Base-by-base conservation (phyloP, 495 filamentous ascomycete species). In the Oidiodendron maius region DNA sequence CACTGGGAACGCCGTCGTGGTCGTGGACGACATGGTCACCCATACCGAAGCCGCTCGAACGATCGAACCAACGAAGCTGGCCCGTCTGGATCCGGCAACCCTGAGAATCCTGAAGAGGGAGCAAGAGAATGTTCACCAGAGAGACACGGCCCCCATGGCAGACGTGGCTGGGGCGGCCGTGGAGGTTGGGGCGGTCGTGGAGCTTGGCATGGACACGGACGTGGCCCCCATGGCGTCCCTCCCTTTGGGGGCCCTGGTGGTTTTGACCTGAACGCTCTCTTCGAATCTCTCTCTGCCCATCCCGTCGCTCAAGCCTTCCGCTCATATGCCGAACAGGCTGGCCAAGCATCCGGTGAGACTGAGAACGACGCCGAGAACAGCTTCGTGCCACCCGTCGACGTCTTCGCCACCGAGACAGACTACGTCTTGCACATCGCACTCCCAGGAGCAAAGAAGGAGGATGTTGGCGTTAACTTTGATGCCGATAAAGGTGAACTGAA, bases 391-490 rank as follows among this genome's bases (percentile, higher is more conserved):
- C 72, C 77, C 3, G 71, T 81, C 41, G 86, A 91, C 52, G 67
- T 90, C 48, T 91, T 91, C 69, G 76, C 82, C 60, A 84, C 83
- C 10, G 64, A 74, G 24, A 66, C 67, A 38, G 64, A 68, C 39
- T 90, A 77, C 59, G 68, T 84, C 11, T 61, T 91, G 17, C 86
- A 91, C 58, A 63, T 87, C 35, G 83, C 86, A 1, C 66, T 91
- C 0, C 83, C 88, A 1, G 88, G 88, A 15, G 86, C 83, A 5
- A 80, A 80, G 65, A 89, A 87, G 60, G 75, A 85, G 51, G 86
- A 94, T 60, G 69, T 91, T 13, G 83, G 74, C 40, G 78, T 94
- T 28, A 80, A 80, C 62, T 94, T 81, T 68, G 82, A 91, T 57
- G 70, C 76, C 2, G 79, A 87, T 5, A 78, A 81, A 59, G 72